Percentiles rank a stretch among this genome's conserved stretches.
phyloP scores from a whole-genome alignment of 805 yeast species.

The Starmerella roubikii region DNA sequence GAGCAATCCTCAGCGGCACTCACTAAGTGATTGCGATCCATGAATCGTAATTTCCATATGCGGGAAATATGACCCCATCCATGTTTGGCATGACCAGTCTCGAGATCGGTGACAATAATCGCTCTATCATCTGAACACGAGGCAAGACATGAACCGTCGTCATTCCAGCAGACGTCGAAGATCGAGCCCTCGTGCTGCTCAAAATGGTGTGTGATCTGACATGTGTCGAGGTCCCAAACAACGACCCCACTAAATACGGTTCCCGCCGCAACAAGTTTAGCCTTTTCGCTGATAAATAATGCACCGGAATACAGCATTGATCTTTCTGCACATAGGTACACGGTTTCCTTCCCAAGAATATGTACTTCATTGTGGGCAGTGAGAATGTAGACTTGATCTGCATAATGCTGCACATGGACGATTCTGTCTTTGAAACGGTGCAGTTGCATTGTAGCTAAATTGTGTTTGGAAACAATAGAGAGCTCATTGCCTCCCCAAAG shows the following conservation, averaged over 20 bases:
- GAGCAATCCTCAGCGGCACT: slow-evolving; percentile 84
- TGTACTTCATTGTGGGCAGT: slow-evolving; percentile 69
- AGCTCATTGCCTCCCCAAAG: slow-evolving; percentile 57
- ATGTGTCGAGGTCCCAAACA: slow-evolving; percentile 44
- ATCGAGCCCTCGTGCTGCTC: slow-evolving; percentile 84
- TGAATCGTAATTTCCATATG: slow-evolving; percentile 71
- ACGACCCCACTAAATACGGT: slow-evolving; percentile 83
- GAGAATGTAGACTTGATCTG: slow-evolving; percentile 36
- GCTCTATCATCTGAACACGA: slow-evolving; percentile 94
- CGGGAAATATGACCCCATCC: slow-evolving; percentile 98
- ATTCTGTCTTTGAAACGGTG: slow-evolving; percentile 63
- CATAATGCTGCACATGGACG: slow-evolving; percentile 40
- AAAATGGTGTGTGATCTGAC: slow-evolving; percentile 38
- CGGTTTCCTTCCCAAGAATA: neutral
- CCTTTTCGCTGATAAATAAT: slow-evolving; percentile 33
- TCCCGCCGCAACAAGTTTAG: slow-evolving; percentile 64
- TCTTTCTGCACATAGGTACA: slow-evolving; percentile 33
- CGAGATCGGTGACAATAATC: slow-evolving; percentile 57
- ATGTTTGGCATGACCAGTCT: slow-evolving; percentile 47
- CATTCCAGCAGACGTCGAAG: slow-evolving; percentile 58
- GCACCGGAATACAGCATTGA: slow-evolving; percentile 83
- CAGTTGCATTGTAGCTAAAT: neutral
- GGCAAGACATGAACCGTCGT: slow-evolving; percentile 40
- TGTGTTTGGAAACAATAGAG: slow-evolving; percentile 1
- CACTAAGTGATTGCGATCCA: slow-evolving; percentile 32